Evolutionary conservation across 129 eudicot genomes (phyloP).

Genomic region (Helichrysum umbraculigerum): DNA sequence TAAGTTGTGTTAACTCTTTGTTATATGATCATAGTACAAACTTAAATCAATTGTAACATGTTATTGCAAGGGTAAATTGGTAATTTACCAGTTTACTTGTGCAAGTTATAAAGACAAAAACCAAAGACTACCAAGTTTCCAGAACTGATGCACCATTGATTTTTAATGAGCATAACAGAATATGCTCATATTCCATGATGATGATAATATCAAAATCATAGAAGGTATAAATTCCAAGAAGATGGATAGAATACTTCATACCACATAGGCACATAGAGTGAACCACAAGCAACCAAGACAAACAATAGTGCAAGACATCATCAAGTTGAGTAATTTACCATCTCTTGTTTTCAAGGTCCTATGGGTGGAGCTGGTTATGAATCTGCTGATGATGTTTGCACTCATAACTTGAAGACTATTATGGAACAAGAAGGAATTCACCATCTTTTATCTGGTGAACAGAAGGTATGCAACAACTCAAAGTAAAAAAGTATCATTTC

Average conservation of each 20-base stretch:
- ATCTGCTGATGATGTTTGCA: slow-evolving; percentile 25
- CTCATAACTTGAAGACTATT: slow-evolving; percentile 25
- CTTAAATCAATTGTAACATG: not conserved
- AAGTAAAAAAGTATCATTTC: slow-evolving; percentile 1
- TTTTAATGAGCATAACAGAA: slow-evolving; percentile 33
- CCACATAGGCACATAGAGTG: slow-evolving; percentile 28
- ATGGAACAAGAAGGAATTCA: slow-evolving; percentile 42
- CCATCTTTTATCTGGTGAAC: slow-evolving; percentile 38
- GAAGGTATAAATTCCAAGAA: slow-evolving; percentile 32
- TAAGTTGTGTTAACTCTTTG: not conserved
- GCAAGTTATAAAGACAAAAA: slow-evolving; percentile 24
- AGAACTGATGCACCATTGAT: slow-evolving; percentile 21
- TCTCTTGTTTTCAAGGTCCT: slow-evolving; percentile 16
- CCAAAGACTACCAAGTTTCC: slow-evolving; percentile 6
- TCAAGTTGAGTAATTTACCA: not conserved
- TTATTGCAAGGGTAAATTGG: slow-evolving; percentile 19
- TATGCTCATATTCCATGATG: slow-evolving; percentile 27
- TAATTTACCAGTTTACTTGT: slow-evolving; percentile 27
- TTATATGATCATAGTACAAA: slow-evolving; percentile 3
- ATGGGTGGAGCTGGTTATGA: slow-evolving; percentile 34
- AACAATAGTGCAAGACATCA: slow-evolving; percentile 10
- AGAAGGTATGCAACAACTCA: slow-evolving; percentile 24
- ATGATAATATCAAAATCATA: slow-evolving; percentile 12
- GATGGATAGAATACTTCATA: slow-evolving; percentile 12
- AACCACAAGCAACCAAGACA: slow-evolving; percentile 27